Percentiles rank a stretch among this genome's conserved stretches.
Evolutionary conservation across 176 grass and related monocot genomes (phyloP).

Genomic region (Dendrocalamus sinicus): DNA sequence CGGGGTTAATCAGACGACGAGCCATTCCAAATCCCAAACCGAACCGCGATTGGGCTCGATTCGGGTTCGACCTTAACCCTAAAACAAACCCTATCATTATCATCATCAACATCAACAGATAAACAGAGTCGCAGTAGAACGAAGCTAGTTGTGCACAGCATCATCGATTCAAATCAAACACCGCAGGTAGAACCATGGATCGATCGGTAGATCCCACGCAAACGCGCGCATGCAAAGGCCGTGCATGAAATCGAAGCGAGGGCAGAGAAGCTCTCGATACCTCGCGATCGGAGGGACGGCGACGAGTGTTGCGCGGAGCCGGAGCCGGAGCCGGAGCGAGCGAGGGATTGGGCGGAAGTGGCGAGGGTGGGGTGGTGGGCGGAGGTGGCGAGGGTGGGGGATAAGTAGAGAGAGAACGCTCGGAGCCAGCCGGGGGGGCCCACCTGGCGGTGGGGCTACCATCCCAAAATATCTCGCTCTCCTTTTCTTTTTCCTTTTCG

Average conservation of each 20-base stretch:
- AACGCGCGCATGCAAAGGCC: not conserved
- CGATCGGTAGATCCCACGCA: not conserved
- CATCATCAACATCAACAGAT: not conserved
- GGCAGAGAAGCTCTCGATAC: not conserved
- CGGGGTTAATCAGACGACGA: conserved; percentile 81
- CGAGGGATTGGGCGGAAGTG: too few relatives aligned
- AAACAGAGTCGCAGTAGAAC: not conserved
- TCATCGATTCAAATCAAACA: not conserved
- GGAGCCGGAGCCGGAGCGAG: too few relatives aligned
- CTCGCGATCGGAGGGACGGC: not conserved
- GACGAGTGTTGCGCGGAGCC: too few relatives aligned
- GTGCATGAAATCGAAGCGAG: not conserved
- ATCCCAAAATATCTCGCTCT: not conserved
- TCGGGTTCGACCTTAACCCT: not conserved
- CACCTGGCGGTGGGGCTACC: not conserved
- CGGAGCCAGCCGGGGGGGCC: not conserved
- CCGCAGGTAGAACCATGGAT: not conserved
- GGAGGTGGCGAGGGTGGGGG: too few relatives aligned
- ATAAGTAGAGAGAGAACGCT: too few relatives aligned
- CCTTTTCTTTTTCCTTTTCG: not conserved
- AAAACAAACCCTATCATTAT: conserved; percentile 37
- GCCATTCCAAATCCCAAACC: conserved; percentile 61
- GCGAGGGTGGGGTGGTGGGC: too few relatives aligned
- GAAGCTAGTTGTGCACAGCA: not conserved
- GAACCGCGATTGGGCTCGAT: not conserved